Percentiles rank a stretch among this genome's conserved stretches.
These are phyloP conservation scores for Verticillium nubilum DNA, from an alignment of 2,329 filamentous ascomycete species.

Conservation along the genomic window DNA sequence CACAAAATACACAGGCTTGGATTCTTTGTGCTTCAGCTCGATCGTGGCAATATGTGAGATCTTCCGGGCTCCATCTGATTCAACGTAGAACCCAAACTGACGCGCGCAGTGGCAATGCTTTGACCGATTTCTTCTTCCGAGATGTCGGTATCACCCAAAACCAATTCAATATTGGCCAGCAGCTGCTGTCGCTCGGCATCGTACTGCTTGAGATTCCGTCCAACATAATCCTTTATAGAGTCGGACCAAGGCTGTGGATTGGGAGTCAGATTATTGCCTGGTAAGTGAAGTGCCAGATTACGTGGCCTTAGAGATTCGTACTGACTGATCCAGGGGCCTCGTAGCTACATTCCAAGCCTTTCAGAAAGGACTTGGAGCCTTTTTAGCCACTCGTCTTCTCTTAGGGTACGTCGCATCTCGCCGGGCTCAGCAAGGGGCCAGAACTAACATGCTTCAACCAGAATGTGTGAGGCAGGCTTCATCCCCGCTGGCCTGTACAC, in stretches of 20 bases:
- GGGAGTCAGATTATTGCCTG: constrained; percentile 37
- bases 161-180: constrained; percentile 46
- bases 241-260: constrained; percentile 42
- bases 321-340: constrained; percentile 21
- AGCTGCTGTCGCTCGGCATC: constrained; percentile 43
- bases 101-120: constrained; percentile 7
- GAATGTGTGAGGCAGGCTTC: constrained; percentile 31
- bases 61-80: too few species aligned
- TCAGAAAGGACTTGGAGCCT: constrained; percentile 22
- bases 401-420: constrained; percentile 19
- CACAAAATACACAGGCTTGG: constrained; percentile 20
- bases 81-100: background rate
- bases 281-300: constrained; percentile 25
- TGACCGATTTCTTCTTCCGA: constrained; percentile 30
- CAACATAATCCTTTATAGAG: constrained; percentile 39
- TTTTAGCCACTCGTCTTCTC: constrained; percentile 31
- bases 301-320: constrained; percentile 11
- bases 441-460: too few species aligned
- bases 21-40: constrained; percentile 36
- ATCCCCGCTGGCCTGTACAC: constrained; percentile 42
- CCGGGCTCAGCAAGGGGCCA: too few species aligned
- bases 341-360: constrained; percentile 28
- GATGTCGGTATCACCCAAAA: constrained; percentile 45
- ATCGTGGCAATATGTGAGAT: constrained; percentile 27
- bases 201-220: constrained; percentile 39